phyloP scores from a whole-genome alignment of 352 stramenopile species.

The Blastocystis hominis region DNA sequence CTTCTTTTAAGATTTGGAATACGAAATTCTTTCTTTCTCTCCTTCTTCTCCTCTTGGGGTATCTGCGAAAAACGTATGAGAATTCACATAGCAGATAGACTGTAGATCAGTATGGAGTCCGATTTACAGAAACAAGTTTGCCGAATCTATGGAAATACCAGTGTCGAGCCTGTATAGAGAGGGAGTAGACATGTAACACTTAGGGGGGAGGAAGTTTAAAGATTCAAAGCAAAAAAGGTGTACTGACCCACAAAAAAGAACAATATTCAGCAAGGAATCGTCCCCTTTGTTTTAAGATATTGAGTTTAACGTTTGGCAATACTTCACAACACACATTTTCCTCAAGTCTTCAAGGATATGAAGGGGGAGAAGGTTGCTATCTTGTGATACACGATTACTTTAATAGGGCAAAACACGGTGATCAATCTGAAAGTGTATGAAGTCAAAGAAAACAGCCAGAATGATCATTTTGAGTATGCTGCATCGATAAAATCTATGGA shows the following conservation, averaged over 20 bases:
- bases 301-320: background rate
- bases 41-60: too few relatives aligned
- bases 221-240: background rate
- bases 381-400: background rate
- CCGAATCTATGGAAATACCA: background rate
- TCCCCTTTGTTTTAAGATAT: background rate
- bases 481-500: background rate
- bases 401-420: background rate
- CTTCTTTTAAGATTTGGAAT: too few relatives aligned
- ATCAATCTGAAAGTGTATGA: background rate
- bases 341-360: background rate
- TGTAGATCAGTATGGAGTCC: background rate
- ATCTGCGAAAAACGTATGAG: background rate
- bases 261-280: background rate
- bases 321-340: background rate
- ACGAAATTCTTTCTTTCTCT: too few relatives aligned
- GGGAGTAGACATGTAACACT: background rate
- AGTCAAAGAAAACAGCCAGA: background rate
- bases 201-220: constrained; percentile 30
- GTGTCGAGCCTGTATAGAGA: background rate
- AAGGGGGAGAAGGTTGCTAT: background rate
- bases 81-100: background rate
- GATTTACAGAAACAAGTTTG: background rate
- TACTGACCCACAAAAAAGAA: background rate
- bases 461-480: background rate